phyloP scores from a whole-genome alignment of 2,329 filamentous ascomycete species.

The Gaeumannomyces tritici region DNA sequence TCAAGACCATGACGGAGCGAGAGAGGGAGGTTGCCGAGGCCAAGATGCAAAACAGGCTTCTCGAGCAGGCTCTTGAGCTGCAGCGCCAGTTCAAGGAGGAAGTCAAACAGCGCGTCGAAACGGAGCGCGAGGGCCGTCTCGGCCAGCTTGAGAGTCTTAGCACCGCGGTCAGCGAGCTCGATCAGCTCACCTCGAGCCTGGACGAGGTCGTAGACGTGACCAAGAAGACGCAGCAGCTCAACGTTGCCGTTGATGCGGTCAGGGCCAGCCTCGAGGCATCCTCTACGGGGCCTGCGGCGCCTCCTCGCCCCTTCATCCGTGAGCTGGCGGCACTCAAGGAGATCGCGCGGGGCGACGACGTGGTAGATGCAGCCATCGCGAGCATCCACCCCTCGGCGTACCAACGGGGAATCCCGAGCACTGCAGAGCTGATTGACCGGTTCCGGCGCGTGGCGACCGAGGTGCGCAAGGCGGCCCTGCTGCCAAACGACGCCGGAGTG shows the following conservation, averaged over 20 bases:
- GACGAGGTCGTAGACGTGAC: slow-evolving; percentile 84
- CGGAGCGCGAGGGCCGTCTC: slow-evolving; percentile 78
- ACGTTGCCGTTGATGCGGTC: slow-evolving; percentile 91
- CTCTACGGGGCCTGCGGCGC: slow-evolving; percentile 35
- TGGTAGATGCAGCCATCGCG: slow-evolving; percentile 90
- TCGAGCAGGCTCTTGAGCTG: slow-evolving; percentile 82
- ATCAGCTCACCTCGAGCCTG: slow-evolving; percentile 81
- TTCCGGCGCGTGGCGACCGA: slow-evolving; percentile 89
- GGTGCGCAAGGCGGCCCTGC: slow-evolving; percentile 85
- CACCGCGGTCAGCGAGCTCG: slow-evolving; percentile 68
- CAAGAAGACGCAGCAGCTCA: slow-evolving; percentile 88
- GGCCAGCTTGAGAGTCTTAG: slow-evolving; percentile 77
- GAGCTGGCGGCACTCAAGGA: slow-evolving; percentile 94
- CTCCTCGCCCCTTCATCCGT: slow-evolving; percentile 72
- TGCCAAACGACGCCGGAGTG: slow-evolving; percentile 89
- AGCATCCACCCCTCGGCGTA: slow-evolving; percentile 92
- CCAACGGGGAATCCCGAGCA: slow-evolving; percentile 78
- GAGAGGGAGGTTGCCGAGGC: slow-evolving; percentile 75
- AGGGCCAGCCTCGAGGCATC: slow-evolving; percentile 61
- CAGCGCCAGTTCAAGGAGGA: slow-evolving; percentile 76
- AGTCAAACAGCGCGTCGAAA: slow-evolving; percentile 73
- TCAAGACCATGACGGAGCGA: slow-evolving; percentile 69
- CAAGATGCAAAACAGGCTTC: slow-evolving; percentile 71
- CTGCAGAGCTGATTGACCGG: slow-evolving; percentile 82
- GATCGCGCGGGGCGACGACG: slow-evolving; percentile 71